Conservation (phyloP, 176 grass and related monocot genomes). For the Poa pratensis region DNA sequence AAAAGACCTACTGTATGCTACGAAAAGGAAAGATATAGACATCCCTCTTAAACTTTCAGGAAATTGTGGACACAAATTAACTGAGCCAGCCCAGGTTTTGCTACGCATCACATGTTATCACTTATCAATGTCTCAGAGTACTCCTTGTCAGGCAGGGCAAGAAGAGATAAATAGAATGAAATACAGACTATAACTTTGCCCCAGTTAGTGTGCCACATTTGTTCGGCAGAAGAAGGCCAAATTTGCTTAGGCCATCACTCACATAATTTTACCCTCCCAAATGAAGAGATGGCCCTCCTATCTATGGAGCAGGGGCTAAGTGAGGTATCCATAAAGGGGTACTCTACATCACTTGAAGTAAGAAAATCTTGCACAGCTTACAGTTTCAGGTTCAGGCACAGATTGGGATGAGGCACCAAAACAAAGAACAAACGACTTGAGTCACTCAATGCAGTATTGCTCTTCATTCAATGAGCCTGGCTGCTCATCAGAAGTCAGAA, state of each 20-base stretch:
- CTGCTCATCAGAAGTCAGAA: background rate
- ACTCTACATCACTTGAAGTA: too few species aligned
- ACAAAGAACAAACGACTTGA: background rate
- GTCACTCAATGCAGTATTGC: conserved; percentile 16
- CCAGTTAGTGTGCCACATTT: background rate
- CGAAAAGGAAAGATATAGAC: background rate
- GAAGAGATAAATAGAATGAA: background rate
- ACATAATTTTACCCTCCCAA: background rate
- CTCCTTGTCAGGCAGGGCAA: background rate
- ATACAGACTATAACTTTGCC: background rate
- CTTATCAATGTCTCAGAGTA: background rate
- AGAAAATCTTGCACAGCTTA: too few species aligned
- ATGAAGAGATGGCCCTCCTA: background rate
- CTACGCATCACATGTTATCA: background rate
- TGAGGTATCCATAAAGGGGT: background rate
- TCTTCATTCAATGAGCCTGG: background rate
- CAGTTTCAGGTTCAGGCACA: background rate
- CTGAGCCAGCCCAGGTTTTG: background rate
- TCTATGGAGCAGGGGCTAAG: background rate
- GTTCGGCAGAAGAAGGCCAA: background rate
- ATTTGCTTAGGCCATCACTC: background rate
- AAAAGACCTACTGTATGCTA: background rate
- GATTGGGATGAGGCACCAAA: background rate
- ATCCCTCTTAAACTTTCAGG: background rate
- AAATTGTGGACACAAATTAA: background rate